These are phyloP conservation scores for Paraphaeosphaeria minitans DNA, from an alignment of 2,329 filamentous ascomycete species.

Conservation along the genomic window DNA sequence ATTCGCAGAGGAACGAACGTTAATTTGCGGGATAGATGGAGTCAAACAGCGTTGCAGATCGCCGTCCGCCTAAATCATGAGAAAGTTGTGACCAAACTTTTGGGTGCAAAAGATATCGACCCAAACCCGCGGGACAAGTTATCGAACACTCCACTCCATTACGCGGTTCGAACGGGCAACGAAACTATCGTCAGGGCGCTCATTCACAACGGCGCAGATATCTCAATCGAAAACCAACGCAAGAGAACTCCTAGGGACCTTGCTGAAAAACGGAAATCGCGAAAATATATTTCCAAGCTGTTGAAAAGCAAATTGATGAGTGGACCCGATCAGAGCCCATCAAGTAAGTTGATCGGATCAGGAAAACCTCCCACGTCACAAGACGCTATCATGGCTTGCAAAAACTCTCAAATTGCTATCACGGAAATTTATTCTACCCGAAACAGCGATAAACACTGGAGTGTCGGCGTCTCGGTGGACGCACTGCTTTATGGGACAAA, in stretches of 20 bases:
- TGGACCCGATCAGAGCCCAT: conserved; percentile 9
- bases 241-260: conserved; percentile 13
- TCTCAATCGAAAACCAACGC: conserved; percentile 8
- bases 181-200: conserved; percentile 11
- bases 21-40: conserved; percentile 13
- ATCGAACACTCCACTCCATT: conserved; percentile 14
- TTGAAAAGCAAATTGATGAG: conserved; percentile 14
- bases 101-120: conserved; percentile 5
- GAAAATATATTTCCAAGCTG: conserved; percentile 6
- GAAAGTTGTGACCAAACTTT: conserved; percentile 2
- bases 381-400: conserved; percentile 11
- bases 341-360: conserved; percentile 3
- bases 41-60: conserved; percentile 13
- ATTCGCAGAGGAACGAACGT: conserved; percentile 8
- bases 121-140: conserved; percentile 7
- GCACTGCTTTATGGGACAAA: conserved; percentile 10
- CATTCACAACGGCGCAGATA: conserved; percentile 11
- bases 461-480: conserved; percentile 11
- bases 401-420: conserved; percentile 13
- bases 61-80: conserved; percentile 9
- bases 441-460: conserved; percentile 11
- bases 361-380: conserved; percentile 2
- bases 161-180: conserved; percentile 10
- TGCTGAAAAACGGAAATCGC: conserved; percentile 10
- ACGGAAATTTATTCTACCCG: conserved; percentile 12